Base-by-base conservation (phyloP, 2,329 filamentous ascomycete species). In the Juglanconis oblonga region DNA sequence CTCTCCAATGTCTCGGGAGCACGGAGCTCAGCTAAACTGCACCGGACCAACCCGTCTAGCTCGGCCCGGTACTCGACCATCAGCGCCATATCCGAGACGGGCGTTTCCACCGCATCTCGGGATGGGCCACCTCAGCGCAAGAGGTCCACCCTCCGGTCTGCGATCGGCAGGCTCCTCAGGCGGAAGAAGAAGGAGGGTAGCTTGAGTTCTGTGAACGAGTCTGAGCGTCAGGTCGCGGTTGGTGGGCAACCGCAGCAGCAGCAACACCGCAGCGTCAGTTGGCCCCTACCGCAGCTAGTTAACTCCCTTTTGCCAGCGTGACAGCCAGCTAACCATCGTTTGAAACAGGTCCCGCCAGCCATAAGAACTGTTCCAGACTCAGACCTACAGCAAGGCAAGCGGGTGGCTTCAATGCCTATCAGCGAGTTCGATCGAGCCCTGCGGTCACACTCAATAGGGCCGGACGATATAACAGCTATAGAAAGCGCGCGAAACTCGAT, bases 371-470 rank as follows among this genome's bases (percentile, higher is more conserved):
- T 42, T 5, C 33, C 58, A 11, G 50, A 51, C 35, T 42, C 50
- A 35, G 73, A 73, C 55, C 67, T 51, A 61, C 78, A 78, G 62
- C 72, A 77, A 5, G 53, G 50, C 17, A 83, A 86, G 67, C 81
- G 84, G 58, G 84, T 85, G 7, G 77, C 78, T 4, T 87, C 86
- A 5, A 67, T 87, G 36, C 85, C 85, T 8, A 78, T 87, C 54
- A 84, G 80, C 50, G 85, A 88, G 66, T 85, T 81, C 63, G 83
- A 86, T 62, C 78, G 81, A 48, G 85, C 85, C 2, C 69, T 88
- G 42, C 78, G 84, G 49, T 87, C 85, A 11, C 85, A 88, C 68
- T 87, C 85, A 2, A 74, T 86, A 45, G 81, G 83, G 1, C 79
- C 80, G 2, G 79, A 83, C 42, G 82, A 85, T 65, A 80, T 81